phyloP scores from a whole-genome alignment of 768 basidiomycete species.

The Hygrophoropsis aurantiaca region DNA sequence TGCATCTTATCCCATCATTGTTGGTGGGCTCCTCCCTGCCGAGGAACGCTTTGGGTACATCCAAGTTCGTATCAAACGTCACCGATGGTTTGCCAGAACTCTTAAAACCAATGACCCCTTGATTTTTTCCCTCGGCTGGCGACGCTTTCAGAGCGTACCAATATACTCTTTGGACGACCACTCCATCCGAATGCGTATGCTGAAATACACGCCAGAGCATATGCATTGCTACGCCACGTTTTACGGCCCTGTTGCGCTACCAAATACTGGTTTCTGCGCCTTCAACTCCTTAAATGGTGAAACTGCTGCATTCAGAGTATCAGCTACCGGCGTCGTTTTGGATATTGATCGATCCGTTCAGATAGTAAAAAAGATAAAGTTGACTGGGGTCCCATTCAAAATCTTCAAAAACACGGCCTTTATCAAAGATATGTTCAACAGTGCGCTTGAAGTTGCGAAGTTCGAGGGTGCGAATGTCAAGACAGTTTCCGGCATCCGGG shows the following conservation, averaged over 20 bases:
- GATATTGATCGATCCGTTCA: slow-evolving; percentile 90
- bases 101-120: slow-evolving; percentile 97
- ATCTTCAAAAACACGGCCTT: slow-evolving; percentile 99
- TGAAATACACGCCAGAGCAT: slow-evolving; percentile 99
- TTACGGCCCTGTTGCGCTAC: slow-evolving; percentile 88
- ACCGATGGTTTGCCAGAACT: slow-evolving; percentile 88
- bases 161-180: slow-evolving; percentile 98
- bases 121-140: slow-evolving; percentile 96
- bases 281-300: slow-evolving; percentile 83
- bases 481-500: slow-evolving; percentile 94
- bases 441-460: slow-evolving; percentile 92
- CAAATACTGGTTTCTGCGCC: slow-evolving; percentile 96
- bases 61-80: slow-evolving; percentile 94
- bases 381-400: slow-evolving; percentile 94
- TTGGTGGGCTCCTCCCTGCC: slow-evolving; percentile 86
- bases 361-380: slow-evolving; percentile 98
- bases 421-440: slow-evolving; percentile 95
- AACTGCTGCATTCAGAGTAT: slow-evolving; percentile 77
- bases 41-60: slow-evolving; percentile 94
- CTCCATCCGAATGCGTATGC: slow-evolving; percentile 96
- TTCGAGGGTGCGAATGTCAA: slow-evolving; percentile 97
- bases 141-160: slow-evolving; percentile 92
- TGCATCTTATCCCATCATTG: slow-evolving; percentile 84
- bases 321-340: slow-evolving; percentile 92
- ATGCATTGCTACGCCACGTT: slow-evolving; percentile 99